Conservation (phyloP, 257 asterid species). For the Coffea canephora region DNA sequence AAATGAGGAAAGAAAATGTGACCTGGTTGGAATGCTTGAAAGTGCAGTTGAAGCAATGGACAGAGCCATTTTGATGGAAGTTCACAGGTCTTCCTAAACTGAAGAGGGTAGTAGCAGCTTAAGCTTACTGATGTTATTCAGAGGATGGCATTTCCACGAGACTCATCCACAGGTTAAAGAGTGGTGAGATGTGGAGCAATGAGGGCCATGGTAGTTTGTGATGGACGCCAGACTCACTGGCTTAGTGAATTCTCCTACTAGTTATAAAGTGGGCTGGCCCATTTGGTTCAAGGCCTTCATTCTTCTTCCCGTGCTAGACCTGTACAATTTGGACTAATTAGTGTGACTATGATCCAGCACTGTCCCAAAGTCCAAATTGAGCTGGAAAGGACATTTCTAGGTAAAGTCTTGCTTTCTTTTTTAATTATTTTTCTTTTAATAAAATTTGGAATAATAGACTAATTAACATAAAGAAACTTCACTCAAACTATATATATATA, state of each 20-base stretch:
- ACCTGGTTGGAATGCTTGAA: conserved; percentile 51
- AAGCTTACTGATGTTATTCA: not conserved
- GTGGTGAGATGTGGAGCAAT: conserved; percentile 23
- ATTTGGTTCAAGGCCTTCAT: not conserved
- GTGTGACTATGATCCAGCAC: too few species aligned
- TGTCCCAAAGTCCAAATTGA: too few species aligned
- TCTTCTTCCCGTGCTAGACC: too few species aligned
- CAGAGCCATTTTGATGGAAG: conserved; percentile 41
- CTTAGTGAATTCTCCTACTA: not conserved
- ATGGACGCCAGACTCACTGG: not conserved
- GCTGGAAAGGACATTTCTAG: too few species aligned
- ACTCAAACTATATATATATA: too few species aligned
- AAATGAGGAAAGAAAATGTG: not conserved
- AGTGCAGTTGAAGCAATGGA: conserved; percentile 50
- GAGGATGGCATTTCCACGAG: conserved; percentile 13
- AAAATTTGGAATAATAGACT: too few species aligned
- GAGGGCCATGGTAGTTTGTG: not conserved
- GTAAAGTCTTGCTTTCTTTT: too few species aligned
- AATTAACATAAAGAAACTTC: too few species aligned
- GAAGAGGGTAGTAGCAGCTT: not conserved
- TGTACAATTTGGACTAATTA: too few species aligned
- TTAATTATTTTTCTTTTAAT: too few species aligned
- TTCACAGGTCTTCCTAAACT: not conserved
- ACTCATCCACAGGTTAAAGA: conserved; percentile 31
- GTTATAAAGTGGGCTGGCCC: not conserved